Base-by-base conservation (phyloP, 2,329 filamentous ascomycete species). In the Phaeosphaeriaceae sp. region DNA sequence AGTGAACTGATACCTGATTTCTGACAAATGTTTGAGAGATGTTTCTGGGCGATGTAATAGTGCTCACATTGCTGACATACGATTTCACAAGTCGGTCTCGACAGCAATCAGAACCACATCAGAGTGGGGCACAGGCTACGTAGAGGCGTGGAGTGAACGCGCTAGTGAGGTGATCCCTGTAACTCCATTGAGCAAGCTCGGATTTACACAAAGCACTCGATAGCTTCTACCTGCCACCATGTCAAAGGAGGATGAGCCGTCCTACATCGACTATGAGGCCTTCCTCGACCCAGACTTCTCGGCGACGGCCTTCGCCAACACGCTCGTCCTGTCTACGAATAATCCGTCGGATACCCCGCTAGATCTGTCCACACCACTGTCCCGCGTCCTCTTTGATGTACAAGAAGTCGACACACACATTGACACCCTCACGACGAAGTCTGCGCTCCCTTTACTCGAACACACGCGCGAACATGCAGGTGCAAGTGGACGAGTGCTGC, bases 371-470 rank as follows among this genome's bases (percentile, higher is more conserved):
- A 98, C 95, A 17, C 94, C 95, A 2, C 85, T 99, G 48, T 97
- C 93, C 5, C 88, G 92, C 54, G 93, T 97, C 5, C 88, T 98
- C 7, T 99, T 99, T 79, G 95, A 99, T 78, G 89, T 95, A 2
- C 95, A 98, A 75, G 95, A 98, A 79, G 90, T 99, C 65, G 94
- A 98, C 79, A 96, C 93, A 0, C 93, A 96, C 75, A 97, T 99
- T 63, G 92, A 99, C 76, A 86, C 87, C 3, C 85, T 98, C 42
- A 96, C 94, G 6, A 95, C 93, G 2, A 89, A 91, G 62, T 91
- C 89, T 25, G 93, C 95, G 2, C 81, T 94, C 0, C 91, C 93
- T 9, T 55, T 99, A 25, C 85, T 99, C 20, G 82, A 88, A 27
- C 86, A 97, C 77, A 96, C 93, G 2, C 84, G 88, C 59, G 81